Percentiles rank a stretch among this genome's conserved stretches.
These are phyloP conservation scores for Dittrichia graveolens DNA, from an alignment of 129 eudicot species.

Conservation along the genomic window DNA sequence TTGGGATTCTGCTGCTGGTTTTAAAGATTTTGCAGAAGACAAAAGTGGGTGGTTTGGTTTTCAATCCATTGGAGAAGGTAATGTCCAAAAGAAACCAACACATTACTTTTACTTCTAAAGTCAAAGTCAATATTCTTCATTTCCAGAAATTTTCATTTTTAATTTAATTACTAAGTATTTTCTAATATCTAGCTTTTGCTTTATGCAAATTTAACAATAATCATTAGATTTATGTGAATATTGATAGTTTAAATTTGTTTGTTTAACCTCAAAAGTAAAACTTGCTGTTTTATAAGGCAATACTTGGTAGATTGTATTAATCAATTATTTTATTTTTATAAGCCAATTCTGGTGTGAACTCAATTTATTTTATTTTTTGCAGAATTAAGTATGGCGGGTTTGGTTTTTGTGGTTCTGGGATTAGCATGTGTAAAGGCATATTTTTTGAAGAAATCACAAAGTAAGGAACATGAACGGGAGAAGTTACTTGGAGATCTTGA, in stretches of 20 bases:
- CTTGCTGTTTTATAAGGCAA: neutral
- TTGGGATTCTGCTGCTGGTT: slow-evolving; percentile 34
- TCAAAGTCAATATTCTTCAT: slow-evolving; percentile 22
- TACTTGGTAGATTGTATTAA: neutral
- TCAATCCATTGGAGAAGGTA: slow-evolving; percentile 39
- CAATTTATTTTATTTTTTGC: slow-evolving; percentile 10
- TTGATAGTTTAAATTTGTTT: neutral
- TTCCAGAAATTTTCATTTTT: too few relatives aligned
- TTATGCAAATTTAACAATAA: neutral
- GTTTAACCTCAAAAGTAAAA: slow-evolving; percentile 25
- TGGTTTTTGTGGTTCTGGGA: slow-evolving; percentile 36
- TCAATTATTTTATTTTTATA: too few relatives aligned
- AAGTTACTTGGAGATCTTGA: slow-evolving; percentile 40
- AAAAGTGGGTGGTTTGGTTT: slow-evolving; percentile 29
- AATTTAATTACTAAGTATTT: too few relatives aligned
- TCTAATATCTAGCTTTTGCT: too few relatives aligned
- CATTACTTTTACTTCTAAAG: slow-evolving; percentile 12
- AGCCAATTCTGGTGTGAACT: neutral
- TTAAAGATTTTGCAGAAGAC: slow-evolving; percentile 25
- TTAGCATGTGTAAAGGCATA: slow-evolving; percentile 29
- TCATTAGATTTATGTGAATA: neutral
- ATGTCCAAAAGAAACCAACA: slow-evolving; percentile 10
- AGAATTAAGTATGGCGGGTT: slow-evolving; percentile 33
- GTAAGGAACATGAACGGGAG: slow-evolving; percentile 29
- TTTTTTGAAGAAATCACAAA: slow-evolving; percentile 30